Conservation (phyloP, 139 green algal genomes). For the Nannochloris sp. region DNA sequence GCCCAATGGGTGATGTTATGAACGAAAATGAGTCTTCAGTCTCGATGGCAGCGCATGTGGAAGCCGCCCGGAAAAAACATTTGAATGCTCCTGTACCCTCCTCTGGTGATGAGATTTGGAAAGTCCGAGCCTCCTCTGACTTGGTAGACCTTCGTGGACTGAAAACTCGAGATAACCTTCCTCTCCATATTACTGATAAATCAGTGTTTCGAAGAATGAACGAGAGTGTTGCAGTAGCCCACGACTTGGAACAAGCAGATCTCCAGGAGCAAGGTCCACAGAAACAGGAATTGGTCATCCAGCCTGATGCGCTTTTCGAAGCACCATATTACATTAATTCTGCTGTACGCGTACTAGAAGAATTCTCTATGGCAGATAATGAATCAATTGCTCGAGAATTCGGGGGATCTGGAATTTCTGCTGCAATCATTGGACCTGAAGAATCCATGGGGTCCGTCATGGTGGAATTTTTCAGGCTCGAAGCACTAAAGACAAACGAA, state of each 20-base stretch:
- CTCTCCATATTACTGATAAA: slow-evolving; percentile 6
- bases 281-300: slow-evolving; percentile 4
- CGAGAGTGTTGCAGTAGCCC: slow-evolving; percentile 1
- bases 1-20: slow-evolving; percentile 8
- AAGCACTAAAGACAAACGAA: slow-evolving; percentile 54
- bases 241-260: neutral
- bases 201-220: neutral
- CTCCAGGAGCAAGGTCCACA: no score
- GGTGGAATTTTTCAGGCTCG: slow-evolving; percentile 23
- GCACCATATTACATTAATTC: slow-evolving; percentile 18
- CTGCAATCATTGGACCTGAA: slow-evolving; percentile 12
- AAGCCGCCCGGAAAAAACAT: neutral
- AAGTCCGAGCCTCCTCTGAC: slow-evolving; percentile 10
- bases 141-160: slow-evolving; percentile 17
- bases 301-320: no score
- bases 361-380: slow-evolving; percentile 11
- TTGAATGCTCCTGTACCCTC: neutral
- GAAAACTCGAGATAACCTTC: slow-evolving; percentile 1
- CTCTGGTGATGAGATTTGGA: slow-evolving; percentile 14
- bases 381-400: slow-evolving; percentile 16
- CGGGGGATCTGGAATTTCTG: slow-evolving; percentile 13
- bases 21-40: slow-evolving; percentile 6
- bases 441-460: slow-evolving; percentile 16
- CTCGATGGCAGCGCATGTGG: slow-evolving; percentile 11
- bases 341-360: neutral